These are phyloP conservation scores for Candida peoriensis DNA, from an alignment of 805 yeast species.

Conservation along the genomic window DNA sequence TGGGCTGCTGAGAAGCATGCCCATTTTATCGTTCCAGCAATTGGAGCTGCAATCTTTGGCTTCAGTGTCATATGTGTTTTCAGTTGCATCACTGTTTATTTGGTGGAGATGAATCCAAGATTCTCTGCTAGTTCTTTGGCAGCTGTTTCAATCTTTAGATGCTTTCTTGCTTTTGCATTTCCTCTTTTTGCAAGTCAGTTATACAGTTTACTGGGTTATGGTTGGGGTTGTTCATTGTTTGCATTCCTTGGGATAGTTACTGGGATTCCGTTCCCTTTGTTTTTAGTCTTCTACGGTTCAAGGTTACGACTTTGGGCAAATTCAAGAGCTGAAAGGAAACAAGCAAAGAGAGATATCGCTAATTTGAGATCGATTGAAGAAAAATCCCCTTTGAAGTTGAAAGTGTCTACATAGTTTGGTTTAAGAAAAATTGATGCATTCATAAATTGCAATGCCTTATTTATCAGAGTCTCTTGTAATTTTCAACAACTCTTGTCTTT, in stretches of 20 bases:
- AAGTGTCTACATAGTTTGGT: neutral
- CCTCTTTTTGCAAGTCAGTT: slow-evolving; percentile 59
- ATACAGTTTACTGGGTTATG: slow-evolving; percentile 54
- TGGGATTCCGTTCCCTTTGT: slow-evolving; percentile 62
- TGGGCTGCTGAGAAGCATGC: slow-evolving; percentile 57
- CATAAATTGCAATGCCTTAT: neutral
- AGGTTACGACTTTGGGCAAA: slow-evolving; percentile 53
- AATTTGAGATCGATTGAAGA: slow-evolving; percentile 21
- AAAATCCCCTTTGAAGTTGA: neutral
- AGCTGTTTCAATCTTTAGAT: slow-evolving; percentile 62
- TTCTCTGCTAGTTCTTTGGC: slow-evolving; percentile 64
- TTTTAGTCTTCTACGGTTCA: slow-evolving; percentile 52
- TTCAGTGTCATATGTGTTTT: slow-evolving; percentile 56
- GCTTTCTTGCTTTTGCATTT: slow-evolving; percentile 61
- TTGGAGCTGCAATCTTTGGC: slow-evolving; percentile 58
- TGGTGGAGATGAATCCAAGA: slow-evolving; percentile 64
- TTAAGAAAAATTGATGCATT: neutral
- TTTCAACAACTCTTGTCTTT: neutral
- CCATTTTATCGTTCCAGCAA: slow-evolving; percentile 58
- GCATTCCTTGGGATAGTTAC: slow-evolving; percentile 49
- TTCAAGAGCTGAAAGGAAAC: slow-evolving; percentile 38
- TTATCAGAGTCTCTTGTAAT: slow-evolving; percentile 10
- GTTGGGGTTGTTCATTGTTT: slow-evolving; percentile 66
- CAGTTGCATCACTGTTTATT: slow-evolving; percentile 56
- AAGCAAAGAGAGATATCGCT: slow-evolving; percentile 39